Conservation (phyloP, 2,329 filamentous ascomycete species). For the Dothideomycetes sp. region DNA sequence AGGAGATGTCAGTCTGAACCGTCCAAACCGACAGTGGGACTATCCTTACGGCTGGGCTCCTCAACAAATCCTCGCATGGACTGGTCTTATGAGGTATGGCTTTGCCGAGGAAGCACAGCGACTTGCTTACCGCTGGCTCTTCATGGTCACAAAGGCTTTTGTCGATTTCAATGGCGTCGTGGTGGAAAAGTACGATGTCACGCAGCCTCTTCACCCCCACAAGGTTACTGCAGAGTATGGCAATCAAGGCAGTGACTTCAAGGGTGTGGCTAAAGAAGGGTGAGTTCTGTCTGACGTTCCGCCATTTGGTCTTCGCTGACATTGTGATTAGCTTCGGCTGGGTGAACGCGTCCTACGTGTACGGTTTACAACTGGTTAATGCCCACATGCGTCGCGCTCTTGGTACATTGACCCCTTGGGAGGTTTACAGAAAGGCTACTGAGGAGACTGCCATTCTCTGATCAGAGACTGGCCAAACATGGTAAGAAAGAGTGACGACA, state of each 20-base stretch:
- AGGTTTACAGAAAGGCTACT: conserved; percentile 59
- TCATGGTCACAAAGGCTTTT: conserved; percentile 97
- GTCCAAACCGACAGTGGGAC: conserved; percentile 96
- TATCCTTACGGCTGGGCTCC: conserved; percentile 98
- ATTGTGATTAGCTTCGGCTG: conserved; percentile 68
- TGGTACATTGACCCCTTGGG: conserved; percentile 77
- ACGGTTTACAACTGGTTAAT: conserved; percentile 78
- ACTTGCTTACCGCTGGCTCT: conserved; percentile 90
- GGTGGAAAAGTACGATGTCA: conserved; percentile 98
- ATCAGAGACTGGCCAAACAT: neutral
- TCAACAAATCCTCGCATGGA: conserved; percentile 97
- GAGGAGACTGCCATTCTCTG: neutral
- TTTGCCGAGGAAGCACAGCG: conserved; percentile 84
- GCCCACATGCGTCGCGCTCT: conserved; percentile 83
- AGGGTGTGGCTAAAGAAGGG: conserved; percentile 92
- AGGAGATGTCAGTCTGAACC: conserved; percentile 63
- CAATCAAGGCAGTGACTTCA: conserved; percentile 91
- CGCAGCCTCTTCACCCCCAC: conserved; percentile 77
- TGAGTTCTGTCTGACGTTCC: conserved; percentile 38
- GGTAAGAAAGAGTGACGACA: no score
- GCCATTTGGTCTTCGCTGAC: neutral
- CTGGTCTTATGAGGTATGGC: conserved; percentile 79
- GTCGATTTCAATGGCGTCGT: conserved; percentile 98
- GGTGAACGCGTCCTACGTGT: conserved; percentile 97
- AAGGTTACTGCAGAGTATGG: conserved; percentile 95